phyloP scores from a whole-genome alignment of 2,329 filamentous ascomycete species.

The Colletotrichum sp. region DNA sequence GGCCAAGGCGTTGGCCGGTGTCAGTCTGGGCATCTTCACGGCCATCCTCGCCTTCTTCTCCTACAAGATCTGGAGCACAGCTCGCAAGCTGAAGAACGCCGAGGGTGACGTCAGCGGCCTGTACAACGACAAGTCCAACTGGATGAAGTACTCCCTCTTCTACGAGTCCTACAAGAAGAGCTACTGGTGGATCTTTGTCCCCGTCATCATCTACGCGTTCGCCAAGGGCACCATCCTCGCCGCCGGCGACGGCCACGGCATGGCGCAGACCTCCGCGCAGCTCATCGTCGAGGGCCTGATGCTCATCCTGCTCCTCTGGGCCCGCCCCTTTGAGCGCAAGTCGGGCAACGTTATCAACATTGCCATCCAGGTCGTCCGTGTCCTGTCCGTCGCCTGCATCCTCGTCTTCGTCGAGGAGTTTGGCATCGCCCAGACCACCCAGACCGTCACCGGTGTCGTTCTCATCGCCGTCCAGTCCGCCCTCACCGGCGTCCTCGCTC shows the following conservation, averaged over 20 bases:
- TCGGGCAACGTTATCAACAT: constrained; percentile 95
- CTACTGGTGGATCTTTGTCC: constrained; percentile 98
- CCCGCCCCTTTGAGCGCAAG: constrained; percentile 83
- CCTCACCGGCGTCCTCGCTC: constrained; percentile 81
- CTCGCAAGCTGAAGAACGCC: constrained; percentile 72
- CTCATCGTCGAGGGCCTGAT: constrained; percentile 82
- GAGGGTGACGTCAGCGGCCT: constrained; percentile 77
- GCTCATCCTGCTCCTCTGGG: constrained; percentile 81
- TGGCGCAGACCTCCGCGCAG: constrained; percentile 80
- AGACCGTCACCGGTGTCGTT: constrained; percentile 92
- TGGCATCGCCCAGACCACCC: constrained; percentile 86
- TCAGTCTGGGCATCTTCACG: constrained; percentile 84
- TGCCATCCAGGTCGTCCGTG: constrained; percentile 85
- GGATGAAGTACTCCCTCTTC: constrained; percentile 96
- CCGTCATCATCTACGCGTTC: constrained; percentile 88
- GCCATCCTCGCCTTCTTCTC: constrained; percentile 81
- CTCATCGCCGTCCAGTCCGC: constrained; percentile 90
- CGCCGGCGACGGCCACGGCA: constrained; percentile 82
- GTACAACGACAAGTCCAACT: constrained; percentile 86
- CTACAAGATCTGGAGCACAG: constrained; percentile 81
- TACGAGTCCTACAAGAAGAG: constrained; percentile 94
- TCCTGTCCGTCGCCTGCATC: constrained; percentile 87
- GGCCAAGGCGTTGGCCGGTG: constrained; percentile 80
- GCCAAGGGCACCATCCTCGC: constrained; percentile 87
- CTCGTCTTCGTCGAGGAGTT: constrained; percentile 94